A percentile compares a stretch with the other conserved stretches of the same genome.
These are phyloP conservation scores for Pythium pectinolyticum DNA, from an alignment of 352 stramenopile genomes.

Conservation along the genomic window DNA sequence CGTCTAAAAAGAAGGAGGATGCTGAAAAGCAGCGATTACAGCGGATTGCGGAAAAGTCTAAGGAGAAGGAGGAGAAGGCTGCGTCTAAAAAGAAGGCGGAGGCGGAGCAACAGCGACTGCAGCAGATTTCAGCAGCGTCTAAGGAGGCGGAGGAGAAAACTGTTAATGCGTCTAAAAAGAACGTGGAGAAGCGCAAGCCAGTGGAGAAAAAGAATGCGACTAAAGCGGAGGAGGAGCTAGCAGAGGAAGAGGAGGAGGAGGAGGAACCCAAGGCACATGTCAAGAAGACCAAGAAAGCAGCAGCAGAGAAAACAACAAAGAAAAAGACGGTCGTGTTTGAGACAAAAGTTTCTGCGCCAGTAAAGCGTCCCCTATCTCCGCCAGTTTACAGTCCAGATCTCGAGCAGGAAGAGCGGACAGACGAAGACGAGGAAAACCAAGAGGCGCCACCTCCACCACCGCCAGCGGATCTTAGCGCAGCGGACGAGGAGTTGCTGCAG, in stretches of 20 bases:
- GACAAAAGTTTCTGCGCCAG: not conserved
- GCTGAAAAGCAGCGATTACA: too few species aligned
- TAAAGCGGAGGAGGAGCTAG: conserved; percentile 9
- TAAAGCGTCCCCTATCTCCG: conserved; percentile 7
- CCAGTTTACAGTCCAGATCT: conserved; percentile 21
- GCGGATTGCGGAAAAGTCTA: too few species aligned
- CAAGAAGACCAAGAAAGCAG: conserved; percentile 5
- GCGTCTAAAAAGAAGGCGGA: conserved; percentile 8
- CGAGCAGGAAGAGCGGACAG: not conserved
- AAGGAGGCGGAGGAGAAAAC: conserved; percentile 29
- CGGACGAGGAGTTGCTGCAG: conserved; percentile 49
- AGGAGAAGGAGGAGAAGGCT: conserved; percentile 7
- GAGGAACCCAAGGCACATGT: not conserved
- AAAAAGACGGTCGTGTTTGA: not conserved
- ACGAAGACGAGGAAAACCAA: not conserved
- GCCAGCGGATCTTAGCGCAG: conserved; percentile 22
- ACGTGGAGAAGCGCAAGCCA: conserved; percentile 1
- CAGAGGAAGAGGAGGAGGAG: not conserved
- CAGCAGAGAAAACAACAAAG: not conserved
- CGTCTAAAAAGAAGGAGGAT: conserved; percentile 4
- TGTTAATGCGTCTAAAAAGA: conserved; percentile 14
- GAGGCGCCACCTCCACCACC: not conserved
- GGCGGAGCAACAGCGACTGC: conserved; percentile 25
- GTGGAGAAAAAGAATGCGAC: conserved; percentile 21
- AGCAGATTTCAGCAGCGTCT: conserved; percentile 17